A percentile compares a stretch with the other conserved stretches of the same genome.
These are phyloP conservation scores for Vanilla planifolia DNA, from an alignment of 106 monocot species.

Conservation along the genomic window DNA sequence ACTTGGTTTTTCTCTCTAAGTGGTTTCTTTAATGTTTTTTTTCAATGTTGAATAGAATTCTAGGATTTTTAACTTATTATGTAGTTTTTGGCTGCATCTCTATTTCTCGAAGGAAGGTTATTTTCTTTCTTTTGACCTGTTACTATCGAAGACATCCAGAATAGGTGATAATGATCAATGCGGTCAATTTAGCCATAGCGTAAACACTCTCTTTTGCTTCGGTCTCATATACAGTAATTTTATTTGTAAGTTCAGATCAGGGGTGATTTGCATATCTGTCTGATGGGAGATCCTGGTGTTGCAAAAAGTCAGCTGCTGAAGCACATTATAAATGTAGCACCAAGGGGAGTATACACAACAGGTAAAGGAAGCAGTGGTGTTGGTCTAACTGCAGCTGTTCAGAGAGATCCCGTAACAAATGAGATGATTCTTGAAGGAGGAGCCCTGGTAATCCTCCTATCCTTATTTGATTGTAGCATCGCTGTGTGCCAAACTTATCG, in stretches of 20 bases:
- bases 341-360: slow-evolving; percentile 94
- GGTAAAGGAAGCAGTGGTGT: slow-evolving; percentile 95
- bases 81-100: not conserved
- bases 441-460: slow-evolving; percentile 59
- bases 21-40: not conserved
- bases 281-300: slow-evolving; percentile 99
- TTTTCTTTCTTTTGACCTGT: too few species aligned
- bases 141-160: too few species aligned
- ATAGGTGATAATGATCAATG: too few species aligned
- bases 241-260: slow-evolving; percentile 64
- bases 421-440: slow-evolving; percentile 98
- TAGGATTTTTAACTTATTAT: not conserved
- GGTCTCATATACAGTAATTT: too few species aligned
- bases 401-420: slow-evolving; percentile 92
- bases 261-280: slow-evolving; percentile 92
- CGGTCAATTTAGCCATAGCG: too few species aligned
- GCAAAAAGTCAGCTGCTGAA: slow-evolving; percentile 98
- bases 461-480: too few species aligned
- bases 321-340: slow-evolving; percentile 93
- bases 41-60: not conserved
- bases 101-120: too few species aligned
- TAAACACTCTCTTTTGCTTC: too few species aligned
- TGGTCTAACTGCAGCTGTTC: slow-evolving; percentile 96
- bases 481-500: too few species aligned
- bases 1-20: too few species aligned